Conservation (phyloP, 495 filamentous ascomycete species). For the Annulohypoxylon maeteangense region DNA sequence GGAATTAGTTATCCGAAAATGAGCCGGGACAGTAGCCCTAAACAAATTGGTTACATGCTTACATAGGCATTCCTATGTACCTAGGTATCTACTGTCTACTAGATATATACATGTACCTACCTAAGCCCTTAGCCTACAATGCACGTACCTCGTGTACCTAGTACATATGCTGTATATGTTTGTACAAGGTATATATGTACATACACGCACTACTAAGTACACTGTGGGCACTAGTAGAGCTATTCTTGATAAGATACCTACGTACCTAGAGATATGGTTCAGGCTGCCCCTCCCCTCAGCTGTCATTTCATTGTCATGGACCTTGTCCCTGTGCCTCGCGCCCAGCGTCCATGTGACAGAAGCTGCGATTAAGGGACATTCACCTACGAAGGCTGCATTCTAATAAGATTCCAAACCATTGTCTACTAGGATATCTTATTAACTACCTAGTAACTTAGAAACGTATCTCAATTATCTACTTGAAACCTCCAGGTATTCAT, state of each 20-base stretch:
- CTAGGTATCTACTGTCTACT: background rate
- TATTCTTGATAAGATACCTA: background rate
- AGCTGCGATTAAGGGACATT: constrained; percentile 5
- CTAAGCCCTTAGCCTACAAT: background rate
- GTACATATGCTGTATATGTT: too few species aligned
- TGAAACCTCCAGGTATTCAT: background rate
- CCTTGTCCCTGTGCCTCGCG: constrained; percentile 30
- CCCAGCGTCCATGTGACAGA: constrained; percentile 39
- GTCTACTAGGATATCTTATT: background rate
- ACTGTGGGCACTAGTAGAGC: too few species aligned
- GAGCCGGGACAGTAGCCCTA: constrained; percentile 43
- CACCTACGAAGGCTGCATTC: background rate
- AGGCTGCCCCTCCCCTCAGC: constrained; percentile 32
- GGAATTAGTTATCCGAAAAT: constrained; percentile 45
- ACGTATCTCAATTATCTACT: background rate
- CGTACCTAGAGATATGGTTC: background rate
- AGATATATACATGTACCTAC: background rate
- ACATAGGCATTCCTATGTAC: too few species aligned
- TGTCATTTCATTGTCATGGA: constrained; percentile 24
- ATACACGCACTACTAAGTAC: too few species aligned
- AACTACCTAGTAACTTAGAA: background rate
- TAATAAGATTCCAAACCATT: constrained; percentile 1
- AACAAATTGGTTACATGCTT: background rate
- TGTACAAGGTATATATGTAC: too few species aligned
- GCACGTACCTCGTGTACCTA: background rate